Conservation (phyloP, 495 filamentous ascomycete genomes). For the Penicillium simplicissimum region DNA sequence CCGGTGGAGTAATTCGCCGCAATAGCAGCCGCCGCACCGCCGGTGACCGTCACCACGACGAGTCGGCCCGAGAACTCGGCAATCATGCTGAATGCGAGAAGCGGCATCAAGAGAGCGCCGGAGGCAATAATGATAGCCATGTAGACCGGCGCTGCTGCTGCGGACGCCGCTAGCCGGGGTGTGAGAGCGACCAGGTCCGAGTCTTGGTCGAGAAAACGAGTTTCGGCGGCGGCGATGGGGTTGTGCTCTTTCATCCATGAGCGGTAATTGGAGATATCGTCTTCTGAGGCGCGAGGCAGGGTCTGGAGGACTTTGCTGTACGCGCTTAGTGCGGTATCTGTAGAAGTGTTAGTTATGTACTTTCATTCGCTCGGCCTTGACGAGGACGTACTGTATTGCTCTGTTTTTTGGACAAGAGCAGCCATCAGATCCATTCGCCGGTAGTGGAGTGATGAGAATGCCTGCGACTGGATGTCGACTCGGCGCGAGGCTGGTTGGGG, state of each 20-base stretch:
- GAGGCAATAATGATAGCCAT: constrained; percentile 55
- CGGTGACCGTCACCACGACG: constrained; percentile 47
- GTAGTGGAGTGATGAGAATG: constrained; percentile 69
- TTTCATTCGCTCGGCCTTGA: not conserved
- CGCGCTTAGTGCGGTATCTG: constrained; percentile 69
- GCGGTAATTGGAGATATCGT: constrained; percentile 65
- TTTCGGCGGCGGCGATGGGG: constrained; percentile 66
- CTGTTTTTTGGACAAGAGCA: constrained; percentile 70
- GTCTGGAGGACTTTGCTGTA: constrained; percentile 61
- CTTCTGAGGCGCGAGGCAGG: constrained; percentile 53
- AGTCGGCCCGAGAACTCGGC: constrained; percentile 55
- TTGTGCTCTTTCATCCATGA: constrained; percentile 61
- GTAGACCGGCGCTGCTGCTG: constrained; percentile 33
- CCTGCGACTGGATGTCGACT: constrained; percentile 57
- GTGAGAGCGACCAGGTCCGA: constrained; percentile 66
- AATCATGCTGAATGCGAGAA: constrained; percentile 58
- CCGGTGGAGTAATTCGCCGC: constrained; percentile 42
- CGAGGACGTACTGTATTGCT: constrained; percentile 74
- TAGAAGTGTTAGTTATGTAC: not conserved
- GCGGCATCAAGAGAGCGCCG: constrained; percentile 55
- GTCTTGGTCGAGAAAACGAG: constrained; percentile 63
- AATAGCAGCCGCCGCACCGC: constrained; percentile 40
- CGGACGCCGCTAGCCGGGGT: constrained; percentile 22
- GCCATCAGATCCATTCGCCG: constrained; percentile 69
- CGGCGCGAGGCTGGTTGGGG: constrained; percentile 65